Conservation (phyloP, 2,329 filamentous ascomycete species). For the Colletotrichum sp. region DNA sequence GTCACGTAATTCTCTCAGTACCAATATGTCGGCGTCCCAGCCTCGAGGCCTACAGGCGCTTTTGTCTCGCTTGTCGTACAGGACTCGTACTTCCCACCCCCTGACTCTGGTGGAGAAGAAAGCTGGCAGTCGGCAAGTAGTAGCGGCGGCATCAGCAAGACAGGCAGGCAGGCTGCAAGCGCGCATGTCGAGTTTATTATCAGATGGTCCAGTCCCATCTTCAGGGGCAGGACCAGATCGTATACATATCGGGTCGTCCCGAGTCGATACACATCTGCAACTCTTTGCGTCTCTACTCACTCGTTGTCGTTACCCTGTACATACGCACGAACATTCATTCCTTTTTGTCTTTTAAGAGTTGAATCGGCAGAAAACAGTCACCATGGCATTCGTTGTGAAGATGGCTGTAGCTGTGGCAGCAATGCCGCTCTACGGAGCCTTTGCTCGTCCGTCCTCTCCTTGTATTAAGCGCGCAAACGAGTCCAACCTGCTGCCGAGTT, state of each 20-base stretch:
- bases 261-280: neutral
- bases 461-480: neutral
- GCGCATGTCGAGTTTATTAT: neutral
- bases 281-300: neutral
- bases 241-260: constrained; percentile 6
- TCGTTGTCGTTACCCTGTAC: neutral
- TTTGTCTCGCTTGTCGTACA: neutral
- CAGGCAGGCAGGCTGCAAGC: neutral
- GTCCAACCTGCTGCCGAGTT: constrained; percentile 12
- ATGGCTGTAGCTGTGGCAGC: constrained; percentile 11
- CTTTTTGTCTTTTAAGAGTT: neutral
- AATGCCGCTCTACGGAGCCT: constrained; percentile 7
- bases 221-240: neutral
- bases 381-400: constrained; percentile 5
- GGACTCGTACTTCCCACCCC: neutral
- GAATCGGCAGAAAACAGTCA: neutral
- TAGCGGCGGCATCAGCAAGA: neutral
- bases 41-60: neutral
- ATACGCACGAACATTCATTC: constrained; percentile 1
- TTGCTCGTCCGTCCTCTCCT: constrained; percentile 10
- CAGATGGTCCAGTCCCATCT: neutral
- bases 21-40: neutral
- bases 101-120: constrained; percentile 3
- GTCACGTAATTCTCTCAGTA: neutral
- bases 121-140: neutral